Conservation (phyloP, 176 grass and related monocot genomes). For the Coix lacrymajobi region DNA sequence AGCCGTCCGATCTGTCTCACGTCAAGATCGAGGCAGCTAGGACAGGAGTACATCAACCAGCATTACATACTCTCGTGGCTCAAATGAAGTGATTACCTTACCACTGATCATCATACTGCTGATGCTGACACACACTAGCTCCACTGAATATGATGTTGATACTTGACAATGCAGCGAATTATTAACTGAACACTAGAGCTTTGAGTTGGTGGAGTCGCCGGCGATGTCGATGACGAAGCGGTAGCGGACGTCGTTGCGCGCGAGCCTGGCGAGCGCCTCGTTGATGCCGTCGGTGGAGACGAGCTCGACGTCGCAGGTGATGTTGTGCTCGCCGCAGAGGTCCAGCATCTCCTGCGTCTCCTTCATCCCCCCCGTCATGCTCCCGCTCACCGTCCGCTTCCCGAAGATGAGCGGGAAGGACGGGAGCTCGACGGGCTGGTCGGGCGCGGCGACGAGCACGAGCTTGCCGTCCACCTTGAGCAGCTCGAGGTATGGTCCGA, state of each 20-base stretch:
- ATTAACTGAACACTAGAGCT: not conserved
- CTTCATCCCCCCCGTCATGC: conserved; percentile 69
- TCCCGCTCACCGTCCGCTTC: conserved; percentile 68
- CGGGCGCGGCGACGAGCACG: conserved; percentile 68
- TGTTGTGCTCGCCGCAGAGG: conserved; percentile 54
- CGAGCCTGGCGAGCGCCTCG: conserved; percentile 42
- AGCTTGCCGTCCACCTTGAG: conserved; percentile 69
- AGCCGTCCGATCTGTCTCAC: too few species aligned
- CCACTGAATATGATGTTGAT: too few species aligned
- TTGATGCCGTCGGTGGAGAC: conserved; percentile 57
- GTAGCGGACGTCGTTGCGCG: conserved; percentile 80
- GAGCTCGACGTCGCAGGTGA: conserved; percentile 71
- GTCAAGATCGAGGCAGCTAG: too few species aligned
- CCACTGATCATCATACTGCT: too few species aligned
- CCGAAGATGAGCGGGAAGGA: conserved; percentile 92
- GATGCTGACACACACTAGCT: too few species aligned
- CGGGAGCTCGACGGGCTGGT: conserved; percentile 75
- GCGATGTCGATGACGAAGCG: conserved; percentile 69
- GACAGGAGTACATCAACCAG: too few species aligned
- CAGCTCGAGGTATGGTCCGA: conserved; percentile 70
- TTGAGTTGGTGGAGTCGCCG: not conserved
- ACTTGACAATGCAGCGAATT: not conserved
- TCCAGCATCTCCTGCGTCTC: conserved; percentile 96
- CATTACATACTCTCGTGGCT: too few species aligned
- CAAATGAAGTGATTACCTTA: too few species aligned